These are phyloP conservation scores for Trichosporon sp. DNA, from an alignment of 1,284 basidiomycete species.

Conservation along the genomic window DNA sequence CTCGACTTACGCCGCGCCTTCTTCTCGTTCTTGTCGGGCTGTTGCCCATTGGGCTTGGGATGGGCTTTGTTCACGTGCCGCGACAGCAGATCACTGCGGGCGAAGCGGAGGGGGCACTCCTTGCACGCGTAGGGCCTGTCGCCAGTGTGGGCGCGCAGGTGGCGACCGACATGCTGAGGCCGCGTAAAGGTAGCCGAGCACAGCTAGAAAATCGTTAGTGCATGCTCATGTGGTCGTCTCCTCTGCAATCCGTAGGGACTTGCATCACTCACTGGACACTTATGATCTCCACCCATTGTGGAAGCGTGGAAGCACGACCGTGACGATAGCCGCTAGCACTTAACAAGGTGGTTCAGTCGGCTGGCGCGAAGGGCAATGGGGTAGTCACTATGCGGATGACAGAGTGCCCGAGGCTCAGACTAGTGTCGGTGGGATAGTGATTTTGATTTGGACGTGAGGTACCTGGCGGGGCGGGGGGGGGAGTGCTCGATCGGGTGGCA, in stretches of 20 bases:
- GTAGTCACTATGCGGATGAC: constrained; percentile 5
- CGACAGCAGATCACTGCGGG: constrained; percentile 80
- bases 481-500: not conserved
- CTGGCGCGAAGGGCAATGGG: not conserved
- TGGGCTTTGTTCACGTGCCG: constrained; percentile 89
- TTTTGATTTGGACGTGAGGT: constrained; percentile 13
- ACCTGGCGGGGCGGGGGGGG: constrained; percentile 8
- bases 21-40: constrained; percentile 43
- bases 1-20: constrained; percentile 45
- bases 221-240: not conserved
- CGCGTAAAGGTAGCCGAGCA: constrained; percentile 85
- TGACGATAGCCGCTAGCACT: not conserved
- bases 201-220: constrained; percentile 51
- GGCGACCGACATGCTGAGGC: constrained; percentile 84
- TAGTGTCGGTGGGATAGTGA: not conserved
- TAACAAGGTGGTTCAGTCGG: too few species aligned
- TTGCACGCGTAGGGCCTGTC: constrained; percentile 88
- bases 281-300: constrained; percentile 36
- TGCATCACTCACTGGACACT: constrained; percentile 33
- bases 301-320: not conserved
- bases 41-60: constrained; percentile 63
- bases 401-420: not conserved
- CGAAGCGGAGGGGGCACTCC: constrained; percentile 85
- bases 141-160: constrained; percentile 90
- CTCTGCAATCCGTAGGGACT: not conserved